Percentiles rank a stretch among this genome's conserved stretches.
Evolutionary conservation across 768 basidiomycete genomes (phyloP).

Genomic region (Hortiboletus flavorubellus): DNA sequence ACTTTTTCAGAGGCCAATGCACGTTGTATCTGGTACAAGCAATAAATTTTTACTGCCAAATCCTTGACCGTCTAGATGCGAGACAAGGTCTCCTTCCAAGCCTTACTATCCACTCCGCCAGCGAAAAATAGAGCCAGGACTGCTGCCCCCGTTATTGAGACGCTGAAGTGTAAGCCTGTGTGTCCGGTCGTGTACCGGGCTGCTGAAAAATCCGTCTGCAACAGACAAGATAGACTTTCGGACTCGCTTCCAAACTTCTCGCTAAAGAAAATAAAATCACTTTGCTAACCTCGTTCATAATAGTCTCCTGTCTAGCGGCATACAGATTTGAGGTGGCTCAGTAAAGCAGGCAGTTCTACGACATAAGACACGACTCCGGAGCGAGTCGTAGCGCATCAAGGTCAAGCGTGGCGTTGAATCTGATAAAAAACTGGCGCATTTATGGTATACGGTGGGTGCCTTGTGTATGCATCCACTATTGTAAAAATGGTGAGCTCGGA

Average conservation of each 20-base stretch:
- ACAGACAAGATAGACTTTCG: slow-evolving; percentile 74
- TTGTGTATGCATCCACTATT: neutral
- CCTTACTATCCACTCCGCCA: slow-evolving; percentile 68
- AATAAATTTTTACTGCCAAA: slow-evolving; percentile 94
- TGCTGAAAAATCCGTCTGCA: slow-evolving; percentile 2
- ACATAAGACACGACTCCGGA: slow-evolving; percentile 84
- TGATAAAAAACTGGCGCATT: slow-evolving; percentile 60
- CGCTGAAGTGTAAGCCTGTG: slow-evolving; percentile 77
- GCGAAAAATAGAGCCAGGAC: slow-evolving; percentile 75
- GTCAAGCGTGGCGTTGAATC: slow-evolving; percentile 67
- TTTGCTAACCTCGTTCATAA: slow-evolving; percentile 84
- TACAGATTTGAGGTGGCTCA: slow-evolving; percentile 88
- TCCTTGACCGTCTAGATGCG: slow-evolving; percentile 80
- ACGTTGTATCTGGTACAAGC: slow-evolving; percentile 26
- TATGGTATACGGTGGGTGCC: slow-evolving; percentile 52
- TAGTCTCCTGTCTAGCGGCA: slow-evolving; percentile 74
- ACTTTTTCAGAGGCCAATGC: slow-evolving; percentile 24
- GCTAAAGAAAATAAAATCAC: slow-evolving; percentile 74
- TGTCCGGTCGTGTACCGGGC: neutral
- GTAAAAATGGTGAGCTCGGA: neutral
- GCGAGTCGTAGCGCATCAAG: slow-evolving; percentile 84
- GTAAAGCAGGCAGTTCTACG: slow-evolving; percentile 83
- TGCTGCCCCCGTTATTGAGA: slow-evolving; percentile 88
- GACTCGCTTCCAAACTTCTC: slow-evolving; percentile 68
- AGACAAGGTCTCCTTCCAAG: slow-evolving; percentile 95